Evolutionary conservation across 2,329 filamentous ascomycete genomes (phyloP), one percentile per base, ranked within the genome.

Genomic region (Alternaria tenuissima): DNA sequence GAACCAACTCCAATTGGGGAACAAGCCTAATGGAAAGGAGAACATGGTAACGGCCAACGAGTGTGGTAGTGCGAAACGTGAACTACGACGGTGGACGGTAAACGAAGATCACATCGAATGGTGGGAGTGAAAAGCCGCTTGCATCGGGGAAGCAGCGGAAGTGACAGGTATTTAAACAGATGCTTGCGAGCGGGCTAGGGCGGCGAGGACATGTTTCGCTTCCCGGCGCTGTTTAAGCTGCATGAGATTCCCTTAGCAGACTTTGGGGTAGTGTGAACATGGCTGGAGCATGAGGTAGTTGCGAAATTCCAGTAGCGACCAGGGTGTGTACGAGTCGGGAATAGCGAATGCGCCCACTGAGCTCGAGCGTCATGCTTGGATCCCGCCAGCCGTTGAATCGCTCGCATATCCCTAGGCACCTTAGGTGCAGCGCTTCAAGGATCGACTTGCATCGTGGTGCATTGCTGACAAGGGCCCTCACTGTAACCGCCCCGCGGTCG

Each of bases 91-190:
- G 66, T 61, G 68, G 69, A 71, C 70, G 67, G 69, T 67, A 68
- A 71, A 76, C 69, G 76, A 75, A 72, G 76, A 78, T 78, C 76
- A 78, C 76, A 78, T 78, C 67, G 66, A 70, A 72, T 71, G 74
- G 74, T 75, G 75, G 72, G 70, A 74, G 72, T 68, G 67, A 69
- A 74, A 76, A 76, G 72, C 70, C 74, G 74, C 68, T 73, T 73
- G 70, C 75, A 75, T 70, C 76, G 74, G 75, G 69, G 75, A 76
- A 76, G 67, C 67, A 63, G 68, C 67, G 73, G 71, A 73, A 70
- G 70, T 73, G 58, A 74, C 77, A 73, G 74, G 76, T 78, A 78
- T 76, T 74, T 70, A 77, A 78, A 76, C 75, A 76, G 72, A 76
- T 76, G 70, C 69, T 74, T 76, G 71, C 71, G 72, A 71, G 74